These are phyloP conservation scores for Tulasnella sp. DNA, from an alignment of 768 basidiomycete species.

Conservation along the genomic window DNA sequence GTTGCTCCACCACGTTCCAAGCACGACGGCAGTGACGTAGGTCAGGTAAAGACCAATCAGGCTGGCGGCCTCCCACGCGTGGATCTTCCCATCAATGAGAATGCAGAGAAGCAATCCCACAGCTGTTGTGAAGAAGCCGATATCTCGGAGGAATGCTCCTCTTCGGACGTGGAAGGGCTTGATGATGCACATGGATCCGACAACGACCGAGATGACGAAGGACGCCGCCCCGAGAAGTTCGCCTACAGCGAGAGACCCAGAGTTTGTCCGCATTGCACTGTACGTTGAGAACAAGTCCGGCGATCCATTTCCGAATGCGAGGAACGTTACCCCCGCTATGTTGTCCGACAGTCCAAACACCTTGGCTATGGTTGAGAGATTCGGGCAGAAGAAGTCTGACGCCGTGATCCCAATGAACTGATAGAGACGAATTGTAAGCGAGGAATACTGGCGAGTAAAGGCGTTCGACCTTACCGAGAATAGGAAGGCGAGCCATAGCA, in stretches of 20 bases:
- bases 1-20: slow-evolving; percentile 72
- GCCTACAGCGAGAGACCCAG: slow-evolving; percentile 88
- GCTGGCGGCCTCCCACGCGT: slow-evolving; percentile 63
- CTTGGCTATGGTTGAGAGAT: slow-evolving; percentile 83
- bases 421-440: not conserved
- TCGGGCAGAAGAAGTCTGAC: slow-evolving; percentile 96
- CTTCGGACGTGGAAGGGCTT: slow-evolving; percentile 84
- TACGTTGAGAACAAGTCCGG: slow-evolving; percentile 97
- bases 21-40: slow-evolving; percentile 74
- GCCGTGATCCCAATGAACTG: slow-evolving; percentile 77
- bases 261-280: slow-evolving; percentile 79
- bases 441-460: not conserved
- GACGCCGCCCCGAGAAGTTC: slow-evolving; percentile 93
- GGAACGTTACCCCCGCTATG: slow-evolving; percentile 92
- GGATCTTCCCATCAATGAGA: slow-evolving; percentile 70
- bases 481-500: slow-evolving; percentile 83
- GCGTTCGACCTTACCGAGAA: slow-evolving; percentile 54
- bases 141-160: slow-evolving; percentile 84
- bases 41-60: slow-evolving; percentile 70
- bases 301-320: slow-evolving; percentile 96
- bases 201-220: slow-evolving; percentile 95
- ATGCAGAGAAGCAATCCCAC: slow-evolving; percentile 71
- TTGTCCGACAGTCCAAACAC: slow-evolving; percentile 86
- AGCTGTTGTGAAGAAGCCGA: slow-evolving; percentile 88
- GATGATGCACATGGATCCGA: slow-evolving; percentile 96